Base-by-base conservation (phyloP, 2,329 filamentous ascomycete species). In the Alternaria consortialis region DNA sequence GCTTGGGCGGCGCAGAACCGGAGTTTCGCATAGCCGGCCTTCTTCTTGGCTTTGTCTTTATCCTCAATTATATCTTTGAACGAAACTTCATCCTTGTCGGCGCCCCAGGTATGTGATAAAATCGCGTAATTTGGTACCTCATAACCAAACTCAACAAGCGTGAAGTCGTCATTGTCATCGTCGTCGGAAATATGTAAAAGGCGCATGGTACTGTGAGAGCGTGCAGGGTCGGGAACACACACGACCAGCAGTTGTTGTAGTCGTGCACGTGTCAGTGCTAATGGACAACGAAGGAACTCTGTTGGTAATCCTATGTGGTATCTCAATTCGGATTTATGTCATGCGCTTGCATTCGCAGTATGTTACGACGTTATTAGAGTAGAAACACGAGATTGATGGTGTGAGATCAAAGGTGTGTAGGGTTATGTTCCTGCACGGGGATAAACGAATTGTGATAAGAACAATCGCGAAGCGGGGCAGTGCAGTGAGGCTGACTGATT, bases 21-120 rank as follows among this genome's bases (percentile, higher is more conserved):
- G 15, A 56, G 23, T 11, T 61, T 42, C 17, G 23, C 31, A 29
- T 54, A 52, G 34, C 42, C 50, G 4, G 9, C 27, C 29, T 34
- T 48, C 5, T 6, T n/a, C 6, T 15, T 31, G 17, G 12, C 44
- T 15, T 48, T 58, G 25, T 43, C 42, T 8, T 51, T 31, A 9
- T 32, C 42, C 15, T 20, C 20, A 20, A 20, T 20, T 20, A 54
- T n/a, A 7, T 58, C 50, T 4, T 40, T 25, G 20, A 47, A 43
- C 5, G 32, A 48, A 5, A 58, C 48, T 29, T 58, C 50, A 8
- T 58, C 48, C 6, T 57, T 12, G 12, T 52, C 40, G 1, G 39
- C 17, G 8, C 47, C 53, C 58, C 58, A 61, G 2, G 53, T 61
- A n/a, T 61, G 58, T 7, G 53, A 61, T 8, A 61, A 27, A 23